Percentiles rank a stretch among this genome's conserved stretches.
Evolutionary conservation across 768 basidiomycete genomes (phyloP).

Genomic region (Tubosaeta brunneosetosa): DNA sequence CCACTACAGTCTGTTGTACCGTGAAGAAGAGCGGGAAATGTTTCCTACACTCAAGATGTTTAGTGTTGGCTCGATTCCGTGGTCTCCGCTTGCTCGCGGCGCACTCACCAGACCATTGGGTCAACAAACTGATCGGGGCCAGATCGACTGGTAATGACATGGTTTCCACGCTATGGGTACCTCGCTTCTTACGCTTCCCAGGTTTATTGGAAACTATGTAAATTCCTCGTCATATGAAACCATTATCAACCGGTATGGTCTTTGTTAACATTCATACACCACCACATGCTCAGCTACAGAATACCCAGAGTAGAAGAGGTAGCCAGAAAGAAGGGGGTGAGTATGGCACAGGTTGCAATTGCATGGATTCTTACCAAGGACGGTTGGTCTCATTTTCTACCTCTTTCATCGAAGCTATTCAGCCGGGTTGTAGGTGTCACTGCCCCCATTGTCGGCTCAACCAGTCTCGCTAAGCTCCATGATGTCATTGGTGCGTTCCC

Average conservation of each 20-base stretch:
- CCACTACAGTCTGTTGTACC: constrained; percentile 51
- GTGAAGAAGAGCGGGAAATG: constrained; percentile 60
- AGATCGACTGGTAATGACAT: constrained; percentile 21
- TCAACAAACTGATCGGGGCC: constrained; percentile 24
- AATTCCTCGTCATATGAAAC: constrained; percentile 21
- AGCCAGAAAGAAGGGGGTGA: constrained; percentile 32
- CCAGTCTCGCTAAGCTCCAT: constrained; percentile 35
- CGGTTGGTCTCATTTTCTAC: constrained; percentile 12
- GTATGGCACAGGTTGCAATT: constrained; percentile 42
- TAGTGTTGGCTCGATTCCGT: constrained; percentile 44
- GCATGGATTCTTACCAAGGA: constrained; percentile 36
- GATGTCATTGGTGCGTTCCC: constrained; percentile 36
- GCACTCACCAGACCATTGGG: constrained; percentile 32
- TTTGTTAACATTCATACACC: background rate
- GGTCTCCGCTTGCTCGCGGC: constrained; percentile 41
- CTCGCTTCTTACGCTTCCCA: constrained; percentile 8
- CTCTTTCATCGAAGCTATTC: background rate
- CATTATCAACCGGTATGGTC: constrained; percentile 25
- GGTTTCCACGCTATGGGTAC: background rate
- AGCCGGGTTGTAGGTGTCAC: constrained; percentile 25
- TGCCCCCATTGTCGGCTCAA: constrained; percentile 44
- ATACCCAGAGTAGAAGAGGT: constrained; percentile 37
- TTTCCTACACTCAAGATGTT: constrained; percentile 47
- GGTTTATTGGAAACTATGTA: constrained; percentile 25
- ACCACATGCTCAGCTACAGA: background rate